These are phyloP conservation scores for Pseudopithomyces maydicus DNA, from an alignment of 2,329 filamentous ascomycete species.

Conservation along the genomic window DNA sequence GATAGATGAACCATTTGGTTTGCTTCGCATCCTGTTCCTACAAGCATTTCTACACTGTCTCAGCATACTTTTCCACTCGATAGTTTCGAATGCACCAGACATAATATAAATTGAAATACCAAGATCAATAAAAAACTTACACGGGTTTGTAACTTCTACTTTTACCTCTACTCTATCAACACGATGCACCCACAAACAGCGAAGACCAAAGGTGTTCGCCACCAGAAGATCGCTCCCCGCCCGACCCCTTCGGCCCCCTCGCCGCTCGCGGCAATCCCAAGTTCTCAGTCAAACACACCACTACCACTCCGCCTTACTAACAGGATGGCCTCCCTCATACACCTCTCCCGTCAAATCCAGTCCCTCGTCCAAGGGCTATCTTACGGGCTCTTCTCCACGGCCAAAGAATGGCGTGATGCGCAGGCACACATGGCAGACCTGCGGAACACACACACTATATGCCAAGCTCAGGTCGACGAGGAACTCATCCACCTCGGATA, in stretches of 20 bases:
- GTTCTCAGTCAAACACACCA: background rate
- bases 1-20: no score
- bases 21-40: no score
- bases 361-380: conserved; percentile 5
- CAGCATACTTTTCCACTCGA: background rate
- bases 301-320: conserved; percentile 13
- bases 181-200: background rate
- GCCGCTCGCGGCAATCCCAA: background rate
- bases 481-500: background rate
- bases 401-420: background rate
- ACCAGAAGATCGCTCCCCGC: background rate
- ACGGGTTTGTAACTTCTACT: no score
- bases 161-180: background rate
- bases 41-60: background rate
- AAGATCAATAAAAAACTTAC: no score
- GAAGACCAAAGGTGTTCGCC: background rate
- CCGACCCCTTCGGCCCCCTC: background rate
- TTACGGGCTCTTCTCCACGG: conserved; percentile 1
- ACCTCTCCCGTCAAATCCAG: conserved; percentile 11
- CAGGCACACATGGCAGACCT: background rate
- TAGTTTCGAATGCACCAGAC: no score
- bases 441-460: background rate
- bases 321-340: conserved; percentile 14
- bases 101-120: background rate
- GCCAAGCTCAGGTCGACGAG: background rate